Base-by-base conservation (phyloP, 2,329 filamentous ascomycete species). In the Xylariaceae sp. region DNA sequence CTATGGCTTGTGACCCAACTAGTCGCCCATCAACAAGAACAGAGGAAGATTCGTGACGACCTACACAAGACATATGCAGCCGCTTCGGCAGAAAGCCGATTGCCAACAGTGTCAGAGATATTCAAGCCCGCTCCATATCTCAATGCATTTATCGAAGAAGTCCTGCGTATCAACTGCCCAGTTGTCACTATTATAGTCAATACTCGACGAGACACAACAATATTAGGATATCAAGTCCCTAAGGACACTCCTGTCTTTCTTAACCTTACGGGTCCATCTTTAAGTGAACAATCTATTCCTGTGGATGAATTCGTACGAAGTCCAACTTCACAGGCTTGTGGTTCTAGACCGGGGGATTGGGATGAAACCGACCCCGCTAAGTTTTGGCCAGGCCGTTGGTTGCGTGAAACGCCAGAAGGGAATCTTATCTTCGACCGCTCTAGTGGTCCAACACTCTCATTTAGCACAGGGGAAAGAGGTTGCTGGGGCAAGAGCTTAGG, bases 401-500 rank as follows among this genome's bases (percentile, higher is more conserved):
- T 48, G 8, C 15, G 20, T 11, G 10, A 29, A 32, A 24, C 15
- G 8, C 8, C 23, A 6, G 45, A 29, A 7, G 26, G 26, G 6
- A 23, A 30, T 15, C 6, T 24, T 6, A 16, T 48, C 3, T 48
- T 48, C 15, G 35, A 39, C 24, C 8, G n/a, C 6, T 21, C 26
- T 4, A 24, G 18, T 9, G 45, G 45, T 4, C 45, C 45, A 6
- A 29, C 24, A 8, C 45, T 48, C 3, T 13, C 23, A 8, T 48
- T 48, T 8, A 48, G 45, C n/a, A 10, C 45, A 15, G 45, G 45
- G 9, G 10, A 30, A 10, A 29, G 33, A 24, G 45, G 45, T 11
- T 48, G 45, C 26, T 48, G 45, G 45, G 45, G 45, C 8, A 37
- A 30, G 27, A 48, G 18, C 7, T 9, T 48, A 23, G 45, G 33